phyloP scores from a whole-genome alignment of 2,329 filamentous ascomycete genomes.

The Phaeosphaeriaceae sp. region DNA sequence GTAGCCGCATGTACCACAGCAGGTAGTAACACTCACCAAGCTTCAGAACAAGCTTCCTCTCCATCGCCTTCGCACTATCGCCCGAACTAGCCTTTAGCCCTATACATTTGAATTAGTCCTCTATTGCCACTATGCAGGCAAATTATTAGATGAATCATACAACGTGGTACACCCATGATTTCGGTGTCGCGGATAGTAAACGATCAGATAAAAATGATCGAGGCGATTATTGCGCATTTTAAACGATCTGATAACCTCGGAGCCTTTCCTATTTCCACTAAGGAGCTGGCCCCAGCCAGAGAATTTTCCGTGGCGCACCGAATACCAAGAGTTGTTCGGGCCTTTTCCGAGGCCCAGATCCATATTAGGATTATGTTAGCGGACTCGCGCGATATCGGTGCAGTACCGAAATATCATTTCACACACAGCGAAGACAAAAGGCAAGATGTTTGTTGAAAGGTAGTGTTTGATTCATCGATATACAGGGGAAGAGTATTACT shows the following conservation, averaged over 20 bases:
- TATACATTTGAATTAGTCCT: no score
- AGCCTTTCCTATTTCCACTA: neutral
- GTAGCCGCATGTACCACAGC: neutral
- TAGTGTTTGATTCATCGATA: constrained; percentile 3
- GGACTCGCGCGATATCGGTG: neutral
- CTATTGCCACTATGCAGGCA: no score
- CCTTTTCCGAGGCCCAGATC: neutral
- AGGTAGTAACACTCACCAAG: neutral
- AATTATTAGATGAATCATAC: no score
- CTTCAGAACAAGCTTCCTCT: constrained; percentile 1
- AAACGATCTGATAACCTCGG: constrained; percentile 2
- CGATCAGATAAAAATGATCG: neutral
- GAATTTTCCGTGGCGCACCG: neutral
- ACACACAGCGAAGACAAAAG: neutral
- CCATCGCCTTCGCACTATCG: neutral
- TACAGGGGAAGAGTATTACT: constrained; percentile 1
- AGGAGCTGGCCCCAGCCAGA: neutral
- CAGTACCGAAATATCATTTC: neutral
- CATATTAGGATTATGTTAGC: neutral
- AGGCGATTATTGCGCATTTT: neutral
- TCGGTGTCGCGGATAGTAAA: neutral
- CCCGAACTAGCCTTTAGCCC: neutral
- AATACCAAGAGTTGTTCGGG: neutral
- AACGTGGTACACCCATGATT: neutral
- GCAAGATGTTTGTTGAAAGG: neutral